phyloP scores from a whole-genome alignment of 2,329 filamentous ascomycete species.

The Calonectria crousiana region DNA sequence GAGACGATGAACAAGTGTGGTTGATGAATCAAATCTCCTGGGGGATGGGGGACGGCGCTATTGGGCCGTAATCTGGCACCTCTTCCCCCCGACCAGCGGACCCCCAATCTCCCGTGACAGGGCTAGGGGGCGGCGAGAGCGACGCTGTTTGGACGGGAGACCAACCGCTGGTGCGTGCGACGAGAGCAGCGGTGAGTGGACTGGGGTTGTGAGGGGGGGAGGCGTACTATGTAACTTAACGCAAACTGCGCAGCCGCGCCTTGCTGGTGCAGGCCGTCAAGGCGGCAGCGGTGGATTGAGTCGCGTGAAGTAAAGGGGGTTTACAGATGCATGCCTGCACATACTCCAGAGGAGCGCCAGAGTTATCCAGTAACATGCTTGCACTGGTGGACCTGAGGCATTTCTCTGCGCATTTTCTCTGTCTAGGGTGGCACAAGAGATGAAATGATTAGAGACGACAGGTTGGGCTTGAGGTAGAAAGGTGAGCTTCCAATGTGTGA shows the following conservation, averaged over 20 bases:
- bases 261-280: slow-evolving; percentile 36
- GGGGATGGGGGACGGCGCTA: slow-evolving; percentile 35
- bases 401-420: slow-evolving; percentile 49
- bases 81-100: slow-evolving; percentile 35
- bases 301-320: slow-evolving; percentile 39
- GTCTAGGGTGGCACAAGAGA: slow-evolving; percentile 22
- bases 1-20: slow-evolving; percentile 29
- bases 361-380: slow-evolving; percentile 29
- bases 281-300: slow-evolving; percentile 24
- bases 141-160: slow-evolving; percentile 19
- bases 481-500: slow-evolving; percentile 8
- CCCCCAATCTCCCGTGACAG: slow-evolving; percentile 40
- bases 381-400: slow-evolving; percentile 47
- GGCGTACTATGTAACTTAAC: slow-evolving; percentile 26
- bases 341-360: slow-evolving; percentile 17
- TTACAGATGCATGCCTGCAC: slow-evolving; percentile 28
- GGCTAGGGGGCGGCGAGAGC: slow-evolving; percentile 33
- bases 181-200: slow-evolving; percentile 41
- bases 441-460: slow-evolving; percentile 1
- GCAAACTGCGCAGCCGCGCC: slow-evolving; percentile 34
- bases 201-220: slow-evolving; percentile 28
- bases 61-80: slow-evolving; percentile 35
- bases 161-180: slow-evolving; percentile 31
- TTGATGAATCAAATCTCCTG: slow-evolving; percentile 43
- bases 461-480: background rate